Evolutionary conservation across 2,329 filamentous ascomycete genomes (phyloP).

Genomic region (Fusarium dlaminii): DNA sequence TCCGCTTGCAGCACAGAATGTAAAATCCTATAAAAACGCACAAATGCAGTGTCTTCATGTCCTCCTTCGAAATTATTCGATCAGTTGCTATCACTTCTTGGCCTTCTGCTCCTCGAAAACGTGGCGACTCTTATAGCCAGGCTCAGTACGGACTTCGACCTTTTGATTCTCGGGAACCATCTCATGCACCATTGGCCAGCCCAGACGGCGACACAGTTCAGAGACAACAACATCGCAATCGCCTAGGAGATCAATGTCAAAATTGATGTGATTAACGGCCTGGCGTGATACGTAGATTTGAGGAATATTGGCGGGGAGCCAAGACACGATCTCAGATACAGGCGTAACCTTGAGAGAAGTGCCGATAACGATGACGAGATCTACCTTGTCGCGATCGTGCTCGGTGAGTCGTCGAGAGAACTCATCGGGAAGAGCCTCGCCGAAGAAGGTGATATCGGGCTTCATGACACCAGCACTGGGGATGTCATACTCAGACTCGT

Average conservation of each 20-base stretch:
- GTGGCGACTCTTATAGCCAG: constrained; percentile 50
- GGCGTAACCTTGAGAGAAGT: constrained; percentile 96
- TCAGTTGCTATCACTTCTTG: background rate
- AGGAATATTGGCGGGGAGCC: constrained; percentile 80
- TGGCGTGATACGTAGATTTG: constrained; percentile 91
- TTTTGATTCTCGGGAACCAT: constrained; percentile 79
- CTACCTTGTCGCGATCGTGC: constrained; percentile 80
- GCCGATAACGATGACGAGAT: constrained; percentile 94
- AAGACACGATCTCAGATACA: constrained; percentile 89
- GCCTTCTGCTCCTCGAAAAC: constrained; percentile 45
- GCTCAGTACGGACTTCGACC: constrained; percentile 61
- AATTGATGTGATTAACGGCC: constrained; percentile 88
- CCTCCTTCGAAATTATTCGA: background rate
- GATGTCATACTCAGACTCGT: constrained; percentile 63
- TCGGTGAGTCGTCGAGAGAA: constrained; percentile 86
- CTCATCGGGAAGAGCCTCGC: constrained; percentile 84
- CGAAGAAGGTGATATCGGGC: constrained; percentile 98
- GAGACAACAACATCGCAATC: constrained; percentile 92
- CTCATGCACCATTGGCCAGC: constrained; percentile 82
- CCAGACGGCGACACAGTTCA: constrained; percentile 83
- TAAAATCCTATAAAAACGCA: background rate
- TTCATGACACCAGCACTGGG: constrained; percentile 85
- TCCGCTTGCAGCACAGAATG: constrained; percentile 12
- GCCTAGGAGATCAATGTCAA: constrained; percentile 95
- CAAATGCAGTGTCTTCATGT: background rate